Percentiles rank a stretch among this genome's conserved stretches.
Conservation (phyloP, 352 stramenopile genomes). For the Phytophthora capsici region DNA sequence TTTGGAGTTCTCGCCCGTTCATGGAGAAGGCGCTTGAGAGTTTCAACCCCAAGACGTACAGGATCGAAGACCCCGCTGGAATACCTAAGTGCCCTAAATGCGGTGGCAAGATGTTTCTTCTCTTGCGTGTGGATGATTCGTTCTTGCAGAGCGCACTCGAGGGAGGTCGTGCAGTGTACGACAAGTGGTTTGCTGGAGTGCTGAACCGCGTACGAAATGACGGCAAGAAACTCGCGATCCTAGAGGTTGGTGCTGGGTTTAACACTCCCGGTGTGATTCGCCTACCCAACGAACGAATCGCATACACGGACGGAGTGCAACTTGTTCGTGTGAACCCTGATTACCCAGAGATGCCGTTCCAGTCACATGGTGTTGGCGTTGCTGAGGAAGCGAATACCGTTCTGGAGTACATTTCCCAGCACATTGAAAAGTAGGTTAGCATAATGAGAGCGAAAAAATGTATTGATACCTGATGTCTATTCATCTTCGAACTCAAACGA, state of each 20-base stretch:
- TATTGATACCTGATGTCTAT: slow-evolving; percentile 17
- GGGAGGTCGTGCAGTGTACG: slow-evolving; percentile 41
- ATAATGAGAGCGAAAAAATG: slow-evolving; percentile 10
- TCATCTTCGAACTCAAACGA: slow-evolving; percentile 80
- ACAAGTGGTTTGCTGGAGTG: slow-evolving; percentile 45
- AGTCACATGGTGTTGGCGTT: slow-evolving; percentile 56
- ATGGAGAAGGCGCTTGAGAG: slow-evolving; percentile 56
- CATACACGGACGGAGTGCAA: slow-evolving; percentile 43
- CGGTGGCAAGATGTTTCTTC: slow-evolving; percentile 56
- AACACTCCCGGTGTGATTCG: slow-evolving; percentile 73
- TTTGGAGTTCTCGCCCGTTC: slow-evolving; percentile 62
- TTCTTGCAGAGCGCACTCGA: slow-evolving; percentile 59
- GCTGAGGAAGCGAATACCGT: slow-evolving; percentile 50
- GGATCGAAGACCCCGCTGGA: slow-evolving; percentile 52
- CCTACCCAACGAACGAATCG: slow-evolving; percentile 61
- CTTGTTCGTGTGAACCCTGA: slow-evolving; percentile 68
- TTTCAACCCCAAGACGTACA: slow-evolving; percentile 62
- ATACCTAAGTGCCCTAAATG: slow-evolving; percentile 66
- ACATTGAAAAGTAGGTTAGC: slow-evolving; percentile 4
- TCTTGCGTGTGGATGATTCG: slow-evolving; percentile 52
- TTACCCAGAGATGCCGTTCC: slow-evolving; percentile 59
- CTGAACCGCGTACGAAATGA: slow-evolving; percentile 39
- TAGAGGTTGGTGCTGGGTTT: slow-evolving; percentile 75
- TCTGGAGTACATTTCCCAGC: slow-evolving; percentile 45
- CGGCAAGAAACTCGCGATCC: slow-evolving; percentile 67